These are phyloP conservation scores for Trametes polyzona DNA, from an alignment of 1,284 basidiomycete genomes.

Conservation along the genomic window DNA sequence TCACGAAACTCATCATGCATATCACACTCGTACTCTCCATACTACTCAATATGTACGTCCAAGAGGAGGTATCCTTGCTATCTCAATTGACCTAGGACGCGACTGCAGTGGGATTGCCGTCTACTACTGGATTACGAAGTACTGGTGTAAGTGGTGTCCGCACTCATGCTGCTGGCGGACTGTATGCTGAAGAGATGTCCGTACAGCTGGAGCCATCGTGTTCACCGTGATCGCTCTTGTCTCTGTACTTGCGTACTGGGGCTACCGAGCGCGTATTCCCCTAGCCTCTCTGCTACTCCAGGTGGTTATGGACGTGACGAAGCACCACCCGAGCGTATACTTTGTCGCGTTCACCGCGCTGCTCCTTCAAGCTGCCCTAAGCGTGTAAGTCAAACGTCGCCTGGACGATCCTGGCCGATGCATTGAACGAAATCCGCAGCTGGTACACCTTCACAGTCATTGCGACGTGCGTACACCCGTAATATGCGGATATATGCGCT, in stretches of 20 bases:
- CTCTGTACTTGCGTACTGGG: constrained; percentile 68
- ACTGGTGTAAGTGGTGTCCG: constrained; percentile 68
- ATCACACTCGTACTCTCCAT: constrained; percentile 77
- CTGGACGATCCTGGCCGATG: too few relatives aligned
- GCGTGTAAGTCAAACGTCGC: constrained; percentile 57
- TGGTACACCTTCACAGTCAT: constrained; percentile 75
- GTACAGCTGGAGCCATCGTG: constrained; percentile 71
- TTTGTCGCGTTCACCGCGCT: constrained; percentile 76
- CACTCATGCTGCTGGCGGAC: background rate
- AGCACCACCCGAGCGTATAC: constrained; percentile 83
- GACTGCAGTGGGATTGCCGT: constrained; percentile 57
- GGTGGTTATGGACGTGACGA: constrained; percentile 82
- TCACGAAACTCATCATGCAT: constrained; percentile 83
- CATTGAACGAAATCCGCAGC: too few relatives aligned
- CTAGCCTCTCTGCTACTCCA: constrained; percentile 80
- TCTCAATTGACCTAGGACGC: background rate
- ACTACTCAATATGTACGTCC: constrained; percentile 73
- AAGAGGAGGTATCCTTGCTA: too few relatives aligned
- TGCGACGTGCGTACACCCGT: constrained; percentile 53
- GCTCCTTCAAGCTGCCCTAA: constrained; percentile 70
- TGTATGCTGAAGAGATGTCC: background rate
- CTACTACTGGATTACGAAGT: constrained; percentile 81
- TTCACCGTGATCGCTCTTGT: constrained; percentile 74
- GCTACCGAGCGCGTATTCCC: constrained; percentile 75
- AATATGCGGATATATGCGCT: background rate